Evolutionary conservation across 2,329 filamentous ascomycete genomes (phyloP).

Genomic region (Byssochlamys sp.): DNA sequence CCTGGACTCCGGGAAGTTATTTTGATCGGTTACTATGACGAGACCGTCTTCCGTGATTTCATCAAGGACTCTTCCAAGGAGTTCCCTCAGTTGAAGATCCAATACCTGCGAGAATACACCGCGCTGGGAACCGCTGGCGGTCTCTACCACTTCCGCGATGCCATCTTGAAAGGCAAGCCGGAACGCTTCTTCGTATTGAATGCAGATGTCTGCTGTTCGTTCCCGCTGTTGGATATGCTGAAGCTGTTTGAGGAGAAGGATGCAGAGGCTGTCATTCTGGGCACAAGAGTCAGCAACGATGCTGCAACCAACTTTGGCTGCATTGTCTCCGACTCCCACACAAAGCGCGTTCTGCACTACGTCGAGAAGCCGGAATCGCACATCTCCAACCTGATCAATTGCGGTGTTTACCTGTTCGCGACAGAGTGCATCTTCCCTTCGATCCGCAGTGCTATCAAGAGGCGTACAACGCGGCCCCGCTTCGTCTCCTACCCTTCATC

Average conservation of each 20-base stretch:
- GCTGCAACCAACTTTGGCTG: constrained; percentile 94
- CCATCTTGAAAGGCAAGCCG: constrained; percentile 88
- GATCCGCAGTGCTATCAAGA: constrained; percentile 89
- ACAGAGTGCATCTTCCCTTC: constrained; percentile 94
- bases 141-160: constrained; percentile 97
- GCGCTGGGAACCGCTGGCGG: constrained; percentile 91
- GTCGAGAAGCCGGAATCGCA: constrained; percentile 97
- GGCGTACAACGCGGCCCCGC: constrained; percentile 79
- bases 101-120: constrained; percentile 95
- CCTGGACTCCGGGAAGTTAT: constrained; percentile 90
- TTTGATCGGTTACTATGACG: constrained; percentile 98
- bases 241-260: constrained; percentile 88
- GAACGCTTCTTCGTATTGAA: constrained; percentile 96
- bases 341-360: constrained; percentile 91
- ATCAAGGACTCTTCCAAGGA: constrained; percentile 80
- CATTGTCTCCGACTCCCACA: constrained; percentile 89
- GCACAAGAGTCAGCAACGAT: constrained; percentile 81
- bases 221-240: constrained; percentile 92
- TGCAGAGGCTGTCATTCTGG: constrained; percentile 90
- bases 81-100: constrained; percentile 80
- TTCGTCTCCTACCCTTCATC: constrained; percentile 91
- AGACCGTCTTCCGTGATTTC: constrained; percentile 92
- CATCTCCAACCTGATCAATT: constrained; percentile 98
- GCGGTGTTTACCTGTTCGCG: constrained; percentile 93
- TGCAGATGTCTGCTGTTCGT: constrained; percentile 96